These are phyloP conservation scores for Populus nigra DNA, from an alignment of 345 rosid genomes.

Conservation along the genomic window DNA sequence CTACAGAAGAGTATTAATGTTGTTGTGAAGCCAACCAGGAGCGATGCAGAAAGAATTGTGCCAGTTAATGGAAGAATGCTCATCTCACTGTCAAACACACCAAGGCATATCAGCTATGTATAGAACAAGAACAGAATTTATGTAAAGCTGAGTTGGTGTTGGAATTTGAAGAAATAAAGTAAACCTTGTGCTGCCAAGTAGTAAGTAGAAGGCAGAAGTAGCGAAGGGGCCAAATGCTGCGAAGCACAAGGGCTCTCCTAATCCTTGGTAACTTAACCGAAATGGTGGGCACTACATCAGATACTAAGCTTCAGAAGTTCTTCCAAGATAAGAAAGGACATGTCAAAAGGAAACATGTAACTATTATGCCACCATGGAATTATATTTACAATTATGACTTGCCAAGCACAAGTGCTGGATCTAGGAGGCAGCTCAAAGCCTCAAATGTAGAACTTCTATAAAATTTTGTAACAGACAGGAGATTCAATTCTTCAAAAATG, in stretches of 20 bases:
- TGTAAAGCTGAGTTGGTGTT: neutral
- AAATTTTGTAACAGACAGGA: neutral
- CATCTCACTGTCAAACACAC: conserved; percentile 41
- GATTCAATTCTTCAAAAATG: neutral
- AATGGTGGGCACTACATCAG: conserved; percentile 81
- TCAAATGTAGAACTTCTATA: neutral
- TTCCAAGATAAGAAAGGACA: neutral
- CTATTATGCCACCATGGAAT: neutral
- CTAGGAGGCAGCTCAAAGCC: neutral
- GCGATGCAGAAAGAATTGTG: conserved; percentile 56
- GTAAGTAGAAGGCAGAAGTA: conserved; percentile 73
- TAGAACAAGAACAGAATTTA: neutral
- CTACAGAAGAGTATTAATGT: conserved; percentile 86
- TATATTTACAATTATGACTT: neutral
- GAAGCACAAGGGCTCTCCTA: conserved; percentile 93
- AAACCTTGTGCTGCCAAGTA: conserved; percentile 62
- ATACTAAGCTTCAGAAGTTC: neutral
- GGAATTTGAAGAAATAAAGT: neutral
- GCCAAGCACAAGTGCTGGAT: neutral
- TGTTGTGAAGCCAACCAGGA: conserved; percentile 82
- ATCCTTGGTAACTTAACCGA: conserved; percentile 82
- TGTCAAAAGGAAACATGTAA: neutral
- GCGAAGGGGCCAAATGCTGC: conserved; percentile 97
- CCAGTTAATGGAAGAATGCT: conserved; percentile 45
- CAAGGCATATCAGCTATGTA: neutral